Conservation (phyloP, 257 asterid genomes). For the Striga asiatica region DNA sequence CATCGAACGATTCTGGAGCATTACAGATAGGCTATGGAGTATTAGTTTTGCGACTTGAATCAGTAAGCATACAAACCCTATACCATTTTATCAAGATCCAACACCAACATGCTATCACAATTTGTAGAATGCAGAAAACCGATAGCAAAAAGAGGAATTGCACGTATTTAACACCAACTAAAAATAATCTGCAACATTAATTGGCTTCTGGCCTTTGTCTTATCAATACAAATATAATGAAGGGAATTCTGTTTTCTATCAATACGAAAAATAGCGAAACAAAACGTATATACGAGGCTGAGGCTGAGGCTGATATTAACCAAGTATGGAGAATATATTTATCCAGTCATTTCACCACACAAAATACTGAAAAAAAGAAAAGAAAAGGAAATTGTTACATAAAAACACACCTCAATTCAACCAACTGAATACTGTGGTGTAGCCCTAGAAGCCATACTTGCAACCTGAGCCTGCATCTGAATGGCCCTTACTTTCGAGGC, state of each 20-base stretch:
- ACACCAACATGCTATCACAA: not conserved
- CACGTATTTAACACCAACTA: not conserved
- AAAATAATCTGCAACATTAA: not conserved
- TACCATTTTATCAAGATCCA: not conserved
- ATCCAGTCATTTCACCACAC: not conserved
- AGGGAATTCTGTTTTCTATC: not conserved
- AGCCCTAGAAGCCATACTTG: slow-evolving; percentile 74
- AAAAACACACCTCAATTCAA: not conserved
- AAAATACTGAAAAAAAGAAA: not conserved
- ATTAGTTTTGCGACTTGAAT: not conserved
- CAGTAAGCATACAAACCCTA: not conserved
- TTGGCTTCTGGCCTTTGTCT: not conserved
- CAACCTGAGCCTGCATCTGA: slow-evolving; percentile 92
- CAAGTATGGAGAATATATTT: not conserved
- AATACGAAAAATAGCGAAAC: not conserved
- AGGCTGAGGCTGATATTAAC: too few relatives aligned
- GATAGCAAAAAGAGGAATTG: not conserved
- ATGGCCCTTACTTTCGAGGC: slow-evolving; percentile 76
- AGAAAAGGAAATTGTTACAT: not conserved
- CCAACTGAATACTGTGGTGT: slow-evolving; percentile 37
- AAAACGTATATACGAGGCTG: not conserved
- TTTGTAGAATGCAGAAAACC: not conserved
- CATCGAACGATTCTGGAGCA: too few relatives aligned
- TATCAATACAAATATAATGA: not conserved
- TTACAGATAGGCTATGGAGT: too few relatives aligned